Base-by-base conservation (phyloP, 129 eudicot genomes). In the Flaveria ramosissima region DNA sequence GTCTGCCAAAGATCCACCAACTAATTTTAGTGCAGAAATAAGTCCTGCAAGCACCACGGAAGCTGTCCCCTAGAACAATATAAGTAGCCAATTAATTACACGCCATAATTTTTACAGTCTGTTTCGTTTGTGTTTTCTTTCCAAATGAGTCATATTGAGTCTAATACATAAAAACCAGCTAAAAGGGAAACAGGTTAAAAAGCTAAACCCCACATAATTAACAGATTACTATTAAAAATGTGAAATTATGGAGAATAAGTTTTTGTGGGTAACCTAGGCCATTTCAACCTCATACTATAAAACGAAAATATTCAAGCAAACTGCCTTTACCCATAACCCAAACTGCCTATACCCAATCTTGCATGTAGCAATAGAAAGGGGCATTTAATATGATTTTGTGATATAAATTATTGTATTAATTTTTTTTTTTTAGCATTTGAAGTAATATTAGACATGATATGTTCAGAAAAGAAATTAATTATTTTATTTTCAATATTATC, bases 1-100 rank as follows among this genome's bases (percentile, higher is more conserved):
- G 61, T 90, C 96, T n/a, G 93, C 92, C 67, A 93, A 87, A 32
- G 85, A 78, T 76, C 96, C 96, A 72, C 98, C 98, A 39, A 89
- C 96, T 78, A 90, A 75, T 47, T 87, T 90, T 17, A 90, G 83
- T 73, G 97, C 89, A 42, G 97, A 78, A 69, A 93, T 87, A 69
- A 90, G 87, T 81, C 98, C 98, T 11, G 97, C 89, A 80, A 93
- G 98, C 73, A 93, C 98, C 85, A 90, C 97, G 24, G 98, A 93
- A 20, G 98, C 97, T 27, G 98, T 93, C 60, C 98, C 98, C 98
- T 93, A 80, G 17, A 72, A 72, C 41, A 83, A 64, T 68, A 6
- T 45, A 42, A 21, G 65, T 36, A 74, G 57, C 46, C 16, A 46
- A 26, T 41, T 16, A 46, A 47, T 48, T n/a, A 61, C 1, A 50